phyloP scores from a whole-genome alignment of 768 basidiomycete species.

The Lentinula edodes region DNA sequence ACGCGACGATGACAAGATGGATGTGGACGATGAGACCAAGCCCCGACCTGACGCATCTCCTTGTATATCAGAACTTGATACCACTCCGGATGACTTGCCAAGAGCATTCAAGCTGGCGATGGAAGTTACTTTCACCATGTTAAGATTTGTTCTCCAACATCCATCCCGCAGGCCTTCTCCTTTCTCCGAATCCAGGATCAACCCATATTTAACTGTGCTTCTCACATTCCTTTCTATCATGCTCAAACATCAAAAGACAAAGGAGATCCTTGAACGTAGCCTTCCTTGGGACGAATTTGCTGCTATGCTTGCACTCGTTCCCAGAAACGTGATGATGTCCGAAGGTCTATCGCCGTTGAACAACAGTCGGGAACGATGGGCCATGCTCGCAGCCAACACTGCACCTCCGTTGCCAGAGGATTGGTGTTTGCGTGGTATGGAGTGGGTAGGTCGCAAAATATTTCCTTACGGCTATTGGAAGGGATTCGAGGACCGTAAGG shows the following conservation, averaged over 20 bases:
- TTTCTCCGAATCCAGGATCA: conserved; percentile 52
- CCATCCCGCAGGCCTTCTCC: conserved; percentile 57
- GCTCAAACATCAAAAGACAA: conserved; percentile 55
- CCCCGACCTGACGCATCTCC: conserved; percentile 22
- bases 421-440: conserved; percentile 94
- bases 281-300: conserved; percentile 84
- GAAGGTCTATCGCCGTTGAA: conserved; percentile 31
- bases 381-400: conserved; percentile 65
- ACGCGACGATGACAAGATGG: conserved; percentile 14
- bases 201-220: conserved; percentile 82
- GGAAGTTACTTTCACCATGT: conserved; percentile 73
- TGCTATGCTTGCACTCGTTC: conserved; percentile 48
- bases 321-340: conserved; percentile 42
- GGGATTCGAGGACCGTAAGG: conserved; percentile 51
- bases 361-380: conserved; percentile 45
- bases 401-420: conserved; percentile 82
- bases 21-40: conserved; percentile 10
- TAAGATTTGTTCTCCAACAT: conserved; percentile 63
- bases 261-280: conserved; percentile 61
- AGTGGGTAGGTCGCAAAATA: conserved; percentile 88
- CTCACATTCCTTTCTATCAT: conserved; percentile 86
- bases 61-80: conserved; percentile 21
- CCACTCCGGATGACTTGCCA: conserved; percentile 41
- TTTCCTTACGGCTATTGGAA: conserved; percentile 97
- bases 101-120: conserved; percentile 68